A percentile compares a stretch with the other conserved stretches of the same genome.
Evolutionary conservation across 163 green algal genomes (phyloP).

Genomic region (Trebouxiophyceae sp.): DNA sequence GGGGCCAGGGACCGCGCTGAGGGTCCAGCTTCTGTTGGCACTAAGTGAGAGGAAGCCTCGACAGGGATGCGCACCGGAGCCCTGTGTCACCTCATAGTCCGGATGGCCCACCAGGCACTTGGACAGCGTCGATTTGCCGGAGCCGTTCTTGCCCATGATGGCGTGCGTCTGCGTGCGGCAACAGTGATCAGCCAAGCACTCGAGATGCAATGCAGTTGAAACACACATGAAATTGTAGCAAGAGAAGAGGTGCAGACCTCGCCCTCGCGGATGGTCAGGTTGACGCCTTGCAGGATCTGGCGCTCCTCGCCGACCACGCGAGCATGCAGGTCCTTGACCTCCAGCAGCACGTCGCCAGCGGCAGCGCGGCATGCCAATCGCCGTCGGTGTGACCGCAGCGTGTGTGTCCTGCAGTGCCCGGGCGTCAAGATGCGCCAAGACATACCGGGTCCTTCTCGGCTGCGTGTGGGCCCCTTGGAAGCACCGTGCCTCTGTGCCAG

Average conservation of each 20-base stretch:
- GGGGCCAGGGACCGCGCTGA: background rate
- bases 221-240: background rate
- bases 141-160: constrained; percentile 99
- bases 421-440: no score
- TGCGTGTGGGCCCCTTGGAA: no score
- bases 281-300: constrained; percentile 90
- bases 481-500: no score
- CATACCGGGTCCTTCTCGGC: no score
- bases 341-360: constrained; percentile 54
- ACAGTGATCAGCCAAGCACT: background rate
- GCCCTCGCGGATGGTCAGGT: constrained; percentile 75
- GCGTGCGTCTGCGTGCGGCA: constrained; percentile 52
- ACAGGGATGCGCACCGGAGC: no score
- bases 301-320: constrained; percentile 66
- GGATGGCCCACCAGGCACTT: constrained; percentile 92
- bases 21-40: constrained; percentile 1
- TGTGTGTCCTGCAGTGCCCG: no score
- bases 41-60: no score
- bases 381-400: no score
- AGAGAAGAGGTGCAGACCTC: constrained; percentile 26
- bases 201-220: background rate
- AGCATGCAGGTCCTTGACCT: constrained; percentile 82
- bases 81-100: constrained; percentile 92
- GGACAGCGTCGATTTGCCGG: constrained; percentile 90
- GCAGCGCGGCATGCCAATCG: no score